Base-by-base conservation (phyloP, 2,329 filamentous ascomycete species). In the Aspergillus awamori region DNA sequence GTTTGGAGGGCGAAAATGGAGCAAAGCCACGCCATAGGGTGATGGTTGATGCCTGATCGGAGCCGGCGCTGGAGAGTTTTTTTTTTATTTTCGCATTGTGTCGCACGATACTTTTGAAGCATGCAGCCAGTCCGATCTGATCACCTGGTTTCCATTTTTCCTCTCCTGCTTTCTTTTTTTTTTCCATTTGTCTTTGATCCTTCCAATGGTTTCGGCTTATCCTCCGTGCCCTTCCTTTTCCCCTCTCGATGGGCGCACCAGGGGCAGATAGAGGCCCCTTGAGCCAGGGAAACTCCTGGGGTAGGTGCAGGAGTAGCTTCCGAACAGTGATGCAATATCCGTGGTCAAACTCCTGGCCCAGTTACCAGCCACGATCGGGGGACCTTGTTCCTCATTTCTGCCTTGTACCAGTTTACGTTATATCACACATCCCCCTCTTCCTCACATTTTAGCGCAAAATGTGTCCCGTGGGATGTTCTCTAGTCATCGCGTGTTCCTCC, bases 51-150 rank as follows among this genome's bases (percentile, higher is more conserved):
- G 53, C 53, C 53, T 56, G 53, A 56, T 56, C 26, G 53, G 26
- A 45, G 39, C 38, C 53, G 43, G 30, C n/a, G 30, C 53, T 30
- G 47, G 30, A 48, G 48, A 52, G 41, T 45, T 45, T 51, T 20
- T 20, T 20, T 20, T 20, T 20, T 20, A 20, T 20, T 20, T 38
- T 38, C 28, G 48, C 38, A 56, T 36, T 57, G 60, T 57, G 60
- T 65, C 59, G 63, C 61, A 65, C 63, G 53, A 65, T 65, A 33
- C 38, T 36, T 7, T 38, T 52, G 47, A 56, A 53, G 26, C 45
- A 56, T 56, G 55, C 59, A 51, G 52, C 45, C 26, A 54, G 30
- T 49, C 47, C 38, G n/a, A 15, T 53, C 47, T 13, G 41, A 54
- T 53, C 59, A 43, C 20, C 47, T 58, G 41, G 11, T 41, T 26